Conservation (phyloP, 371 early-diverging fungal genomes). For the Mucor circinelloides region DNA sequence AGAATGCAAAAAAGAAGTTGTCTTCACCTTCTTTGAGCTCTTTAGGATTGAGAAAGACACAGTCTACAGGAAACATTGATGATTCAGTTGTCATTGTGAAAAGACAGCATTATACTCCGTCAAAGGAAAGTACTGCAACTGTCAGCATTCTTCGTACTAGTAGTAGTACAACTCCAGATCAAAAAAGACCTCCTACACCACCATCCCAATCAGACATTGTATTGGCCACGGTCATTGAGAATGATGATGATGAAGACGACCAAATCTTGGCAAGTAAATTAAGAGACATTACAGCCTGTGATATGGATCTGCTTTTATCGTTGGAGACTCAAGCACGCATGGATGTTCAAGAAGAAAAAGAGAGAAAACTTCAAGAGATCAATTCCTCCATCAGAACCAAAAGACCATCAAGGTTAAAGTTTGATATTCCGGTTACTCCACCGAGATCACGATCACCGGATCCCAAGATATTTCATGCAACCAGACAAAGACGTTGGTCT, state of each 20-base stretch:
- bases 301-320: slow-evolving; percentile 37
- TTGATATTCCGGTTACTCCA: slow-evolving; percentile 36
- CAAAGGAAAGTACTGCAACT: background rate
- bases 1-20: slow-evolving; percentile 19
- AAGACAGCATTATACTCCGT: background rate
- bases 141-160: slow-evolving; percentile 1
- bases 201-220: background rate
- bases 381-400: background rate
- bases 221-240: background rate
- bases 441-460: slow-evolving; percentile 19
- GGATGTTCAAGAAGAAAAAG: slow-evolving; percentile 27
- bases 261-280: slow-evolving; percentile 21
- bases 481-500: slow-evolving; percentile 24
- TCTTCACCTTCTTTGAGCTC: slow-evolving; percentile 4
- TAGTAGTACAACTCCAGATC: background rate
- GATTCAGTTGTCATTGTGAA: slow-evolving; percentile 8
- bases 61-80: slow-evolving; percentile 27
- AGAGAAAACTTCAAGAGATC: slow-evolving; percentile 1
- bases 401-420: slow-evolving; percentile 21
- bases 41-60: slow-evolving; percentile 21
- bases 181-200: background rate
- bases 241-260: slow-evolving; percentile 14
- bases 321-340: slow-evolving; percentile 41
- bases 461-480: background rate
- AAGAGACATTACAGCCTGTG: slow-evolving; percentile 23